These are phyloP conservation scores for Aspergillus hiratsukae DNA, from an alignment of 2,329 filamentous ascomycete species.

Conservation along the genomic window DNA sequence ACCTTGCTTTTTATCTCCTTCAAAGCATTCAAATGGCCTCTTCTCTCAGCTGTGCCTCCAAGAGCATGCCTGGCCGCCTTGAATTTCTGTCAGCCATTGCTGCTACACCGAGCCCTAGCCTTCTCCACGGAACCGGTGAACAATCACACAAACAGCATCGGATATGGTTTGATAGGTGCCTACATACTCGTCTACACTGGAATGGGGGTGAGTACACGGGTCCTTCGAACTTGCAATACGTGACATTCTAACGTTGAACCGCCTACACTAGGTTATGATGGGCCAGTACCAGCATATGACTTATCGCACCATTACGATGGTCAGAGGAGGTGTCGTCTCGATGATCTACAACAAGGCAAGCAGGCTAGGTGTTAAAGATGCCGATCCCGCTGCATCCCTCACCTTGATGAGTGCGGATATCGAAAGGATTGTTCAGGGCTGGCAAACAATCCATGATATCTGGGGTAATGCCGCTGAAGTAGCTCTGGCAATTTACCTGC, in stretches of 20 bases:
- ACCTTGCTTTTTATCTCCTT: constrained; percentile 28
- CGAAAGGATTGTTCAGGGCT: constrained; percentile 40
- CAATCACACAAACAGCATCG: constrained; percentile 27
- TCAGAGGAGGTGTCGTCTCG: constrained; percentile 42
- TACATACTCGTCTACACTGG: constrained; percentile 41
- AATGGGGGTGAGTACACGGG: constrained; percentile 32
- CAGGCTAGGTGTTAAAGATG: constrained; percentile 27
- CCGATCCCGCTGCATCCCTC: constrained; percentile 35
- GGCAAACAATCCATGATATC: constrained; percentile 42
- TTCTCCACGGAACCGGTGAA: constrained; percentile 28
- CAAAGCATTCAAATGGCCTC: constrained; percentile 29
- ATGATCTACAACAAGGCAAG: constrained; percentile 48
- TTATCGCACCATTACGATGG: constrained; percentile 41
- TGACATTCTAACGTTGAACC: neutral
- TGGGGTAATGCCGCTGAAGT: constrained; percentile 45
- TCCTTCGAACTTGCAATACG: neutral
- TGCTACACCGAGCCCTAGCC: constrained; percentile 34
- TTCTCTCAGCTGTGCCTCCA: constrained; percentile 30
- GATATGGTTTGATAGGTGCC: constrained; percentile 43
- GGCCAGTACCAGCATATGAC: constrained; percentile 40
- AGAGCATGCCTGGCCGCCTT: constrained; percentile 33
- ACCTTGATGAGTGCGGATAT: constrained; percentile 47
- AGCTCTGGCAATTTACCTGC: constrained; percentile 42
- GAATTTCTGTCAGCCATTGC: constrained; percentile 35
- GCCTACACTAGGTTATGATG: constrained; percentile 30